Evolutionary conservation across 129 eudicot genomes (phyloP).

Genomic region (Tagetes patula): DNA sequence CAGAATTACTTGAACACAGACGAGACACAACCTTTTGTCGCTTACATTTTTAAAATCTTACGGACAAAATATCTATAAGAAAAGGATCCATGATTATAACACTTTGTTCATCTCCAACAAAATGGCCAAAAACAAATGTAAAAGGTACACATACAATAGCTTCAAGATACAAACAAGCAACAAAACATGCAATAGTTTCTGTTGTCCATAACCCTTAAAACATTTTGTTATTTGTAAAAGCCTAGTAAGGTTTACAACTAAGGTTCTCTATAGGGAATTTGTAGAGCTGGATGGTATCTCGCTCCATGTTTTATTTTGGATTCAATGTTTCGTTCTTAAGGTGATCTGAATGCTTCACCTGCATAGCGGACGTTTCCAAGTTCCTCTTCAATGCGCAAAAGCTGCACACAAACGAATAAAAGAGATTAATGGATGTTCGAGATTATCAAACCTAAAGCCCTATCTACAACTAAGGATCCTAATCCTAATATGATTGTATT

Average conservation of each 20-base stretch:
- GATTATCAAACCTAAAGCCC: neutral
- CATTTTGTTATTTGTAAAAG: constrained; percentile 25
- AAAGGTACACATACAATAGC: constrained; percentile 13
- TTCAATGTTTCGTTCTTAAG: constrained; percentile 29
- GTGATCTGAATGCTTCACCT: constrained; percentile 90
- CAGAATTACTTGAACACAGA: neutral
- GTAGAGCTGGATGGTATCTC: constrained; percentile 23
- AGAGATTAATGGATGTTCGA: neutral
- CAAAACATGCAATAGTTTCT: neutral
- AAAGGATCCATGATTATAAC: neutral
- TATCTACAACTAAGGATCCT: neutral
- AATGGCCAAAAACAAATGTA: constrained; percentile 6
- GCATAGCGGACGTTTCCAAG: constrained; percentile 95
- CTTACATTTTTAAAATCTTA: neutral
- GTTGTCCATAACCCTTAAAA: constrained; percentile 17
- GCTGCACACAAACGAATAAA: constrained; percentile 43
- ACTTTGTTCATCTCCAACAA: neutral
- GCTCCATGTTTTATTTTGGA: constrained; percentile 22
- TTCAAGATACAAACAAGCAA: constrained; percentile 14
- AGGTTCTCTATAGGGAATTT: constrained; percentile 20
- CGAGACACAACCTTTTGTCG: neutral
- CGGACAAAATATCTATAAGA: neutral
- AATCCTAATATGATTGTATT: neutral
- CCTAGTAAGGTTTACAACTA: constrained; percentile 34
- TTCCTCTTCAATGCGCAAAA: constrained; percentile 96